These are phyloP conservation scores for Vitis amurensis DNA, from an alignment of 164 flowering plant species.

Conservation along the genomic window DNA sequence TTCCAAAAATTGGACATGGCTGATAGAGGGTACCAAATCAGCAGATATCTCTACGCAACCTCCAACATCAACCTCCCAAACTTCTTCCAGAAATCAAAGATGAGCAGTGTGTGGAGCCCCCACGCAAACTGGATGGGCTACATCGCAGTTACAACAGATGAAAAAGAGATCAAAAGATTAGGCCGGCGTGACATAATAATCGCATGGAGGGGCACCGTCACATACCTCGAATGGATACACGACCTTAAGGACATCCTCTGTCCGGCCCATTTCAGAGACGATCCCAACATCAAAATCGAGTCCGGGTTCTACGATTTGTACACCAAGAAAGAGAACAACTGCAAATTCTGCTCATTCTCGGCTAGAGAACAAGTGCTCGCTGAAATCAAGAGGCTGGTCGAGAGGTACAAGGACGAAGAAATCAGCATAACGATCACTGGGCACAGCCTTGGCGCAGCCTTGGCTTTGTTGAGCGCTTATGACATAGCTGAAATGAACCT, in stretches of 20 bases:
- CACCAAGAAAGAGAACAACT: conserved; percentile 53
- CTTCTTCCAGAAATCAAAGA: conserved; percentile 59
- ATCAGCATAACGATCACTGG: conserved; percentile 71
- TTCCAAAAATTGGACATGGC: conserved; percentile 53
- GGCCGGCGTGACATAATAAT: conserved; percentile 75
- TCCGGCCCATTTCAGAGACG: conserved; percentile 46
- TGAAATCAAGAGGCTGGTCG: conserved; percentile 50
- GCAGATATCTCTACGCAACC: conserved; percentile 67
- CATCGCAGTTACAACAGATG: conserved; percentile 62
- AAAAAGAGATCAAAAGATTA: conserved; percentile 42
- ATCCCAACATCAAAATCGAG: conserved; percentile 59
- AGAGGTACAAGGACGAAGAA: conserved; percentile 46
- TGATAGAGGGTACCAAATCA: conserved; percentile 44
- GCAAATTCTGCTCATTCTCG: conserved; percentile 52
- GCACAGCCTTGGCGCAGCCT: conserved; percentile 68
- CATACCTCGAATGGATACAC: conserved; percentile 71
- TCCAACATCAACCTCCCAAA: conserved; percentile 78
- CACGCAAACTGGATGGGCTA: conserved; percentile 92
- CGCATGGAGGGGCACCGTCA: conserved; percentile 88
- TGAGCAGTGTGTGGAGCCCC: conserved; percentile 61
- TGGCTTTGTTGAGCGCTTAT: conserved; percentile 65
- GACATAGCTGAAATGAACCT: conserved; percentile 69
- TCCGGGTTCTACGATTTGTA: conserved; percentile 74
- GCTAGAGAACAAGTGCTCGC: conserved; percentile 70
- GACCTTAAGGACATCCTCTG: conserved; percentile 69